A percentile compares a stretch with the other conserved stretches of the same genome.
These are phyloP conservation scores for Cubamyces lactineus DNA, from an alignment of 768 basidiomycete species.

Conservation along the genomic window DNA sequence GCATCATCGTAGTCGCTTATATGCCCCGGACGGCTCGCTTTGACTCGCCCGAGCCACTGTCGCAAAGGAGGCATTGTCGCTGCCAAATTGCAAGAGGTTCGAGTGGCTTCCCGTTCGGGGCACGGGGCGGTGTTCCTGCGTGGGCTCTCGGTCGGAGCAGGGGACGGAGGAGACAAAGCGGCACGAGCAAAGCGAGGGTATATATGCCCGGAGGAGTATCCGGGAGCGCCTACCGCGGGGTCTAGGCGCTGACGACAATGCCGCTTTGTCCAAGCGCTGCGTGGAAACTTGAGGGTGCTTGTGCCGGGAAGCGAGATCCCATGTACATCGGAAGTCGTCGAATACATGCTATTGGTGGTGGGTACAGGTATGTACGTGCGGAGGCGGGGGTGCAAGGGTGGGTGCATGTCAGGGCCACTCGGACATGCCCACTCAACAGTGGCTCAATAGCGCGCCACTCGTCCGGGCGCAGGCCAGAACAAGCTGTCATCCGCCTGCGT, in stretches of 20 bases:
- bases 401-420: neutral
- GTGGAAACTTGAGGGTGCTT: slow-evolving; percentile 1
- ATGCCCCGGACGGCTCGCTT: slow-evolving; percentile 6
- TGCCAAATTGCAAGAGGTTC: neutral
- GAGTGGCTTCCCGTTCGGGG: neutral
- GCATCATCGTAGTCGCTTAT: slow-evolving; percentile 7
- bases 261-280: slow-evolving; percentile 11
- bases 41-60: slow-evolving; percentile 8
- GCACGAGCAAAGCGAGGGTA: slow-evolving; percentile 10
- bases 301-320: neutral
- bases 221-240: neutral
- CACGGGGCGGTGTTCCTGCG: neutral
- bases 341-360: neutral
- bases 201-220: slow-evolving; percentile 8
- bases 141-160: neutral
- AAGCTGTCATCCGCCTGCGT: slow-evolving; percentile 43
- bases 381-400: neutral
- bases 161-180: slow-evolving; percentile 12
- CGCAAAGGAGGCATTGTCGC: slow-evolving; percentile 17
- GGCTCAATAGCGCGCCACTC: slow-evolving; percentile 14
- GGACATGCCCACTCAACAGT: neutral
- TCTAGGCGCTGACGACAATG: slow-evolving; percentile 12
- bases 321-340: neutral
- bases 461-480: slow-evolving; percentile 43
- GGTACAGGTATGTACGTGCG: neutral